These are phyloP conservation scores for Kondoa subrosea DNA, from an alignment of 768 basidiomycete species.

Conservation along the genomic window DNA sequence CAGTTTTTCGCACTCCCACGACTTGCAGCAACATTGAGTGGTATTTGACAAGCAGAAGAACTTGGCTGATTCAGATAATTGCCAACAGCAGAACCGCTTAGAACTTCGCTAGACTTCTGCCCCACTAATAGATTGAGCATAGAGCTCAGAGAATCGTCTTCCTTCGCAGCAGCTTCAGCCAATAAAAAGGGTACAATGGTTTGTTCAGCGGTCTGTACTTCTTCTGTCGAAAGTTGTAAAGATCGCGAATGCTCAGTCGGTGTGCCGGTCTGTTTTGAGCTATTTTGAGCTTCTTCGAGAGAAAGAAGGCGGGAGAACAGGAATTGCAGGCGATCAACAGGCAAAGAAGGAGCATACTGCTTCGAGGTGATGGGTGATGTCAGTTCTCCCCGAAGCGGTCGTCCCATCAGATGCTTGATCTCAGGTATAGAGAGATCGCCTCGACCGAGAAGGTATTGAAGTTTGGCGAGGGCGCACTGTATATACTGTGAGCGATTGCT, in stretches of 20 bases:
- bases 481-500: neutral
- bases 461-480: constrained; percentile 75
- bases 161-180: constrained; percentile 10
- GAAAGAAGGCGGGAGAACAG: constrained; percentile 14
- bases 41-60: constrained; percentile 16
- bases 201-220: constrained; percentile 7
- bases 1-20: constrained; percentile 20
- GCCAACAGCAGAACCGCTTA: neutral
- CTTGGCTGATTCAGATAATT: constrained; percentile 3
- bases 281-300: constrained; percentile 3
- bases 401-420: constrained; percentile 56
- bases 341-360: constrained; percentile 3
- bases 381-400: constrained; percentile 75
- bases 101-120: constrained; percentile 5
- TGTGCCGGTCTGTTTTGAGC: constrained; percentile 8
- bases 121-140: constrained; percentile 9
- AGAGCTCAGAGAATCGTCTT: constrained; percentile 9
- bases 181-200: constrained; percentile 15
- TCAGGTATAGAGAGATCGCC: constrained; percentile 50
- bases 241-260: neutral
- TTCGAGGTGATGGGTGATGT: constrained; percentile 35
- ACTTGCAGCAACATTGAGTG: constrained; percentile 30
- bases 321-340: constrained; percentile 9
- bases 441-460: constrained; percentile 78
- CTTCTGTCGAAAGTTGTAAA: neutral